These are phyloP conservation scores for Solanum hybrid DNA, from an alignment of 305 asterid species.

Conservation along the genomic window DNA sequence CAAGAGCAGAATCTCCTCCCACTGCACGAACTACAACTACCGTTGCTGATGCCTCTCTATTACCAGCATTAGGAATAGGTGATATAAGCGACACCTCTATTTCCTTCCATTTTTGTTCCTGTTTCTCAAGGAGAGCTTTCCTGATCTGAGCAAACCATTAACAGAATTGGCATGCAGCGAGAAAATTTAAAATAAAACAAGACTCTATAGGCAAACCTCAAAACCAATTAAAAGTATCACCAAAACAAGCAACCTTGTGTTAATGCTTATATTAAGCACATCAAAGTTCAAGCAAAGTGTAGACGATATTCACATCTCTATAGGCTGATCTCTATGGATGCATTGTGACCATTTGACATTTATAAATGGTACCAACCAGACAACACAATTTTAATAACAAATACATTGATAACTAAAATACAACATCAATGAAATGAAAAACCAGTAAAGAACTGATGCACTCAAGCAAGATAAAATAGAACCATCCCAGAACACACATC, in stretches of 20 bases:
- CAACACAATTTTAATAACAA: background rate
- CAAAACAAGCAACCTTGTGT: background rate
- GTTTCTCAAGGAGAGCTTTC: conserved; percentile 91
- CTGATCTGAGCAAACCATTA: conserved; percentile 55
- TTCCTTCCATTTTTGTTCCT: conserved; percentile 98
- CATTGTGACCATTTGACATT: background rate
- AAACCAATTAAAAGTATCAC: background rate
- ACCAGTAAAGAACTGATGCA: background rate
- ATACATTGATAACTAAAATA: background rate
- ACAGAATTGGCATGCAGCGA: background rate
- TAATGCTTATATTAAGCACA: background rate
- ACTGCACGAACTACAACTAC: conserved; percentile 96
- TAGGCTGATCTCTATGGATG: background rate
- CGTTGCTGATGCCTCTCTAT: conserved; percentile 96
- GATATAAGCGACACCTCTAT: conserved; percentile 91
- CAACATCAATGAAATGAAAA: background rate
- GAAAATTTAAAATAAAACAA: background rate
- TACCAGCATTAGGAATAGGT: conserved; percentile 92
- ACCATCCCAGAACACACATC: background rate
- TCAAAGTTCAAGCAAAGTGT: background rate
- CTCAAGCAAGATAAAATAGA: background rate
- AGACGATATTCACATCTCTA: background rate
- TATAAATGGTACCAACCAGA: background rate
- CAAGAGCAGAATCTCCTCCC: conserved; percentile 91
- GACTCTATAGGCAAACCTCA: background rate